Base-by-base conservation (phyloP, 768 basidiomycete genomes). In the Boletus rex-veris region DNA sequence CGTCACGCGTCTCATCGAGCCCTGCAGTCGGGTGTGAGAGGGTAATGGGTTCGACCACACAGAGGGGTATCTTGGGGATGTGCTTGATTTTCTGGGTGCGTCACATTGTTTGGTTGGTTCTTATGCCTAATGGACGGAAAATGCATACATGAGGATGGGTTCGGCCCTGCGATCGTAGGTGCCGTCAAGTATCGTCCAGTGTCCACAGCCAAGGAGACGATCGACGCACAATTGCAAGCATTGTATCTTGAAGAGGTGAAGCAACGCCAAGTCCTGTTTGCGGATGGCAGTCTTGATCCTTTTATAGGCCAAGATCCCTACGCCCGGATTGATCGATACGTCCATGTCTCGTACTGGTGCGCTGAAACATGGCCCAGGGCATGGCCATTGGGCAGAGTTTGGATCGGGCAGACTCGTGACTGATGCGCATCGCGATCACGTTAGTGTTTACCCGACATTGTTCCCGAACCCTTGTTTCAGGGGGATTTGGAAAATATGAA, bases 21-120 rank as follows among this genome's bases (percentile, higher is more conserved):
- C 19, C 19, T 19, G 19, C 19, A 24, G 21, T 24, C 21, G 21
- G 21, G 21, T 24, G 4, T 73, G 74, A 96, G 96, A 97, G 50
- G 97, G 98, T 58, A 98, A 98, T 58, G 95, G 92, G 5, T 70
- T 98, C 33, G 92, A 24, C 62, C 82, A 95, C 8, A 82, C 88
- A 0, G 90, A 92, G 58, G 68, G 68, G 7, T 83, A 59, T 19
- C 68, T 92, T 0, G 64, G 69, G 1, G 75, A 77, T 42, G 72
- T 98, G 14, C 64, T 90, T 12, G 68, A 66, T 0, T 90, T 83
- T 61, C 77, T 98, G 16, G 87, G 94, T 91, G 66, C 2, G 64
- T 59, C 7, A n/a, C 15, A 2, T 10, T 21, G 21, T 21, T 21
- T 21, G 21, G 21, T 21, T 21, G 21, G 21, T 2, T 21, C 1